Conservation (phyloP, 1,284 basidiomycete genomes). For the Papiliotrema laurentii region DNA sequence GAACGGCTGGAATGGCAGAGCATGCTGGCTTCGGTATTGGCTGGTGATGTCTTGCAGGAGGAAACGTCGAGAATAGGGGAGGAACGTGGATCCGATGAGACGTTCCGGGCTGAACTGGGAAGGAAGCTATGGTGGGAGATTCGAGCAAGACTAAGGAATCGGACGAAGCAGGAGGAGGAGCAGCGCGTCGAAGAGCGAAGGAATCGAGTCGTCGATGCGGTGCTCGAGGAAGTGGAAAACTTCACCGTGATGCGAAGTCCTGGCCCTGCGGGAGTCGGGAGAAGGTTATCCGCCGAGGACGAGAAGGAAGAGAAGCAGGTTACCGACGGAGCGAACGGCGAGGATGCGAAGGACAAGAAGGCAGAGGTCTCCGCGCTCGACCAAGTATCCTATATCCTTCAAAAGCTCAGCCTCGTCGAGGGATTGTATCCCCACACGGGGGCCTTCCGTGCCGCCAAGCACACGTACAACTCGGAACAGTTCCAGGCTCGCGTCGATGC, state of each 20-base stretch:
- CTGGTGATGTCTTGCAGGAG: conserved; percentile 85
- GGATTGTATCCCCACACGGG: conserved; percentile 81
- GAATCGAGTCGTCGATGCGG: conserved; percentile 69
- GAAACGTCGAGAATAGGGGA: conserved; percentile 83
- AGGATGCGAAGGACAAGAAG: conserved; percentile 10
- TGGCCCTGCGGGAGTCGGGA: conserved; percentile 1
- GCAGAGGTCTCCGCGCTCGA: conserved; percentile 58
- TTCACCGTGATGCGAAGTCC: conserved; percentile 54
- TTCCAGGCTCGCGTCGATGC: conserved; percentile 79
- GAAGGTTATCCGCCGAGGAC: conserved; percentile 17
- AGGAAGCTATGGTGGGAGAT: conserved; percentile 83
- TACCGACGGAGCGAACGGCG: conserved; percentile 3
- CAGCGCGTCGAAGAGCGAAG: conserved; percentile 76
- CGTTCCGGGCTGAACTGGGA: conserved; percentile 62
- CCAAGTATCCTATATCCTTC: conserved; percentile 69
- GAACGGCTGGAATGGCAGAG: conserved; percentile 64
- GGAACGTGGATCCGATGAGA: conserved; percentile 61
- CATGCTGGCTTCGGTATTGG: conserved; percentile 85
- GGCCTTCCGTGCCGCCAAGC: conserved; percentile 74
- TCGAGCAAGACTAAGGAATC: conserved; percentile 75
- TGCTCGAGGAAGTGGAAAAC: conserved; percentile 74
- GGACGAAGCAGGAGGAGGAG: conserved; percentile 76
- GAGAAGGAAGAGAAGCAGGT: not conserved
- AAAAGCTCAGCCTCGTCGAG: conserved; percentile 74
- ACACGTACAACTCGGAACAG: conserved; percentile 58